These are phyloP conservation scores for Zygnema circumcarinatum DNA, from an alignment of 139 green algal genomes.

Conservation along the genomic window DNA sequence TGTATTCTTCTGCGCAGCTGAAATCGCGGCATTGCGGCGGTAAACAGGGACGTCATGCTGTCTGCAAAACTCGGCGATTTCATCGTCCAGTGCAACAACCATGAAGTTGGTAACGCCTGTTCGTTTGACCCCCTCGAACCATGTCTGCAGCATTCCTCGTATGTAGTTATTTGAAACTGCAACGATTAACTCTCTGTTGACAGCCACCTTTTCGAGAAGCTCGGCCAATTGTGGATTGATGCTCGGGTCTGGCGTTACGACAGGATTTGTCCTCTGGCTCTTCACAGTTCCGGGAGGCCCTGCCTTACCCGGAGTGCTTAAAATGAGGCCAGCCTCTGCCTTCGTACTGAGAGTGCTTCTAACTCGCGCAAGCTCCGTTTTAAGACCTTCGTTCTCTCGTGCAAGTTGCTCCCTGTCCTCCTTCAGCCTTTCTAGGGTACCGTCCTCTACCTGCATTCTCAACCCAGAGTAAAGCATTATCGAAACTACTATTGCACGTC, in stretches of 20 bases:
- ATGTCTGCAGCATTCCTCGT: slow-evolving; percentile 61
- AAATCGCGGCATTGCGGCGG: slow-evolving; percentile 33
- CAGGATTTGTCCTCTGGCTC: slow-evolving; percentile 48
- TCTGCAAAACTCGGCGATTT: slow-evolving; percentile 65
- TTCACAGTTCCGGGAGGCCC: slow-evolving; percentile 45
- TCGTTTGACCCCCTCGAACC: slow-evolving; percentile 64
- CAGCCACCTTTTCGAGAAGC: slow-evolving; percentile 75
- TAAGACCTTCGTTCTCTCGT: background rate
- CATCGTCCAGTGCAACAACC: slow-evolving; percentile 87
- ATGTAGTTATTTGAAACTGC: slow-evolving; percentile 90
- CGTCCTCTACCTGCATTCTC: no score
- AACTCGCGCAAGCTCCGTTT: background rate
- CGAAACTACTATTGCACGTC: no score
- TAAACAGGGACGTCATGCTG: slow-evolving; percentile 57
- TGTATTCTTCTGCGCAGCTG: slow-evolving; percentile 59
- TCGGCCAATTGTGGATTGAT: slow-evolving; percentile 29
- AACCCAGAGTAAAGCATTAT: no score
- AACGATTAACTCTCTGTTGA: slow-evolving; percentile 83
- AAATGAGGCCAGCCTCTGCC: background rate
- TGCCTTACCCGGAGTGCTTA: background rate
- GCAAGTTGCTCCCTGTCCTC: slow-evolving; percentile 15
- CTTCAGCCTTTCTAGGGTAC: background rate
- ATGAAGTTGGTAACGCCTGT: slow-evolving; percentile 80
- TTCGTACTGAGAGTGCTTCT: background rate
- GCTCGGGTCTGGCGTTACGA: slow-evolving; percentile 14